Base-by-base conservation (phyloP, 768 basidiomycete genomes). In the Daedaleopsis sinensis region DNA sequence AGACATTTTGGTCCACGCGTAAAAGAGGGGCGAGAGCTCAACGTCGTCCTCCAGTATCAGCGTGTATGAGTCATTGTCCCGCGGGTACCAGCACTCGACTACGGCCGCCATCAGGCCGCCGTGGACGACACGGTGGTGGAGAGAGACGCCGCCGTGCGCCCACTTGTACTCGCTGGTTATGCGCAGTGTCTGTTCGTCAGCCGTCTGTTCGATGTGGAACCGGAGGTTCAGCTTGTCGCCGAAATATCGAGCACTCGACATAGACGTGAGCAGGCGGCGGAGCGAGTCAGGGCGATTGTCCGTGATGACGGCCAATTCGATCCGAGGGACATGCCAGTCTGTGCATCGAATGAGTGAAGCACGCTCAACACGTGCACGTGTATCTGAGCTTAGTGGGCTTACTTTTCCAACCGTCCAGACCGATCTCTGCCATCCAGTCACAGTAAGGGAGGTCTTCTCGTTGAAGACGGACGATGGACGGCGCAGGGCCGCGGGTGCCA, bases 21-120 rank as follows among this genome's bases (percentile, higher is more conserved):
- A 94, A 72, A 91, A 93, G 27, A 93, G 70, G 0, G 92, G 89
- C 10, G 91, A 94, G 9, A 94, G 73, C 70, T 96, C 94, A 11
- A 93, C 80, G 69, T 96, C 93, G 68, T 95, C 93, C 72, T 94
- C 93, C 21, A 95, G 81, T 19, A 95, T 74, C 19, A 95, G 70
- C 8, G 89, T 93, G 70, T 93, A 94, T 1, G 85, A 83, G 66
- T 94, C 76, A 61, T 92, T 82, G 35, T 81, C 80, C 24, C 77
- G 74, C 5, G 94, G 93, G 69, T 92, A 95, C 93, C 94, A 96
- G 5, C 91, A 91, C 73, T 94, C 93, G 15, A 94, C 89, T 15
- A 96, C 86, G 7, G 93, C 90, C 3, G 90, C 81, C 56, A 95
- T 82, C 19, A 95, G 78, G 5, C 93, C 93, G 2, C 86, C 93